phyloP scores from a whole-genome alignment of 345 rosid genomes.

The Murraya paniculata region DNA sequence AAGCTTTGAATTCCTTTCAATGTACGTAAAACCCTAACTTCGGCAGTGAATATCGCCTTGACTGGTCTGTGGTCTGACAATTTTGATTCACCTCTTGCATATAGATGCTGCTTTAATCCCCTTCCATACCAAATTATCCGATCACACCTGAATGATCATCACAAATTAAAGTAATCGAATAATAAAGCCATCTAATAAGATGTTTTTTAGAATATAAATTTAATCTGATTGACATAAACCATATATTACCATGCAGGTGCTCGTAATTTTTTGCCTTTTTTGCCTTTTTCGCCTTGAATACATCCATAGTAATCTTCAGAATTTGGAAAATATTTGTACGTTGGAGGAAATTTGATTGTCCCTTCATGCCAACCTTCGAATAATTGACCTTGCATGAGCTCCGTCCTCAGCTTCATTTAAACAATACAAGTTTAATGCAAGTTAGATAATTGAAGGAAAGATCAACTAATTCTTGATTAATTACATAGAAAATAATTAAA shows the following conservation, averaged over 20 bases:
- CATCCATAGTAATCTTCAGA: conserved; percentile 67
- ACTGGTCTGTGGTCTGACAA: conserved; percentile 85
- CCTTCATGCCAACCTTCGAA: conserved; percentile 74
- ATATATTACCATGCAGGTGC: conserved; percentile 73
- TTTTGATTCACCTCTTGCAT: conserved; percentile 59
- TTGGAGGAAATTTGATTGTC: conserved; percentile 60
- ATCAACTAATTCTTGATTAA: background rate
- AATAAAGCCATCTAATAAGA: background rate
- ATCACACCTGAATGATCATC: conserved; percentile 48
- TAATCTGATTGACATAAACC: background rate
- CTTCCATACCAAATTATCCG: conserved; percentile 70
- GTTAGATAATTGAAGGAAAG: background rate
- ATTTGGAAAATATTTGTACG: conserved; percentile 67
- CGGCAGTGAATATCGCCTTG: conserved; percentile 51
- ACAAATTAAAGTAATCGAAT: background rate
- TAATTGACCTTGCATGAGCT: conserved; percentile 51
- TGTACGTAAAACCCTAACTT: conserved; percentile 32
- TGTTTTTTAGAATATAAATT: too few species aligned
- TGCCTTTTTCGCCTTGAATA: conserved; percentile 40
- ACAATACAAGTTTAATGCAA: background rate
- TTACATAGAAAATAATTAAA: background rate
- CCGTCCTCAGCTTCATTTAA: conserved; percentile 52
- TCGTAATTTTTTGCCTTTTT: conserved; percentile 61
- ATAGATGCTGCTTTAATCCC: conserved; percentile 60
- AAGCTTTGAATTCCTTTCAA: conserved; percentile 35